Base-by-base conservation (phyloP, 352 stramenopile genomes). In the Stephanocyclus meneghinianus region DNA sequence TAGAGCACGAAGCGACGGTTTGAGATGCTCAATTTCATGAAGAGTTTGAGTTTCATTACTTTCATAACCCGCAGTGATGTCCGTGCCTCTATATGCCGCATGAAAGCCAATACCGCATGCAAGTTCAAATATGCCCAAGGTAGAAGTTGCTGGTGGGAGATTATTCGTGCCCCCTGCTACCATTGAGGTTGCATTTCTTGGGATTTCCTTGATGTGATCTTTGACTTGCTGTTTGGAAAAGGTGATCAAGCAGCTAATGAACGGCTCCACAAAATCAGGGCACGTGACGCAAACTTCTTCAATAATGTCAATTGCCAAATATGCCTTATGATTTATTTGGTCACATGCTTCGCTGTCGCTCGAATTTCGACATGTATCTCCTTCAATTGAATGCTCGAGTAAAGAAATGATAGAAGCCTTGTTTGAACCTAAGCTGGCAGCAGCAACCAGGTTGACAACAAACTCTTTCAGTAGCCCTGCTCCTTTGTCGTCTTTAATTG, bases 101-200 rank as follows among this genome's bases (percentile, higher is more conserved):
- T 78, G 78, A 18, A 88, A 83, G n/a, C 75, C 76, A 37, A 83
- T 55, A 16, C 69, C 76, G 78, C 74, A 86, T 26, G 81, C 80
- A 59, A 84, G 50, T 63, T 87, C 80, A 37, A 93, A 81, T 59
- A 93, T 87, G 5, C 85, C 88, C 21, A 79, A 57, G n/a, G 80
- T 89, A 21, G 90, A 87, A 47, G 87, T 94, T 51, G 84, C 81
- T 50, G 78, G 79, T 57, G 80, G 76, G 48, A 90, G 81, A 67
- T 86, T 69, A 29, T 78, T 74, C 30, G 76, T 71, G 70, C 62
- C 83, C 42, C 72, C 77, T 59, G 80, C 75, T 47, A 77, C 78
- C 7, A n/a, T 74, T 50, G 75, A 74, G 35, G 56, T 80, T 83
- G 32, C 65, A 72, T 50, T 83, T 13, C 70, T 40, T 21, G 71